Evolutionary conservation across 495 filamentous ascomycete genomes (phyloP).

Genomic region (Amniculicola lignicola): DNA sequence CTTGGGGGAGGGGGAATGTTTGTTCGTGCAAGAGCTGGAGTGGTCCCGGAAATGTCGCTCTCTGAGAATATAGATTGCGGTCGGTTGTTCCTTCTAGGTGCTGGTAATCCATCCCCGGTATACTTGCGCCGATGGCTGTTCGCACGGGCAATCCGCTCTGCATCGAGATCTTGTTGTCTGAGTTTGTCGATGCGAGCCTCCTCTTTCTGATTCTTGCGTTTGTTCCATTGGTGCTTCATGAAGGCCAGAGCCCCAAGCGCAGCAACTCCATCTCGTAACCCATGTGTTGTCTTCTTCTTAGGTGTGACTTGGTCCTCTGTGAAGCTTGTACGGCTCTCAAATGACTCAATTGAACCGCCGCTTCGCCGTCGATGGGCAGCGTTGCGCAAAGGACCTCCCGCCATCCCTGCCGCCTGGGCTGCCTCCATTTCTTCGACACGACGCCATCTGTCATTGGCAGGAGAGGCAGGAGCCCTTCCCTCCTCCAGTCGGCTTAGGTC

Average conservation of each 20-base stretch:
- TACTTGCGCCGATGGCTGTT: slow-evolving; percentile 49
- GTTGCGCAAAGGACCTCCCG: slow-evolving; percentile 26
- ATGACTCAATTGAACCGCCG: slow-evolving; percentile 41
- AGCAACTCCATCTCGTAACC: slow-evolving; percentile 60
- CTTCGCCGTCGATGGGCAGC: slow-evolving; percentile 38
- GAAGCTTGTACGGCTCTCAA: slow-evolving; percentile 36
- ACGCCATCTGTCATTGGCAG: slow-evolving; percentile 40
- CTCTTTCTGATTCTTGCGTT: slow-evolving; percentile 59
- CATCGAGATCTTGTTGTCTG: slow-evolving; percentile 54
- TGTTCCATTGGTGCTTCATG: slow-evolving; percentile 62
- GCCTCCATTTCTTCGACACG: slow-evolving; percentile 42
- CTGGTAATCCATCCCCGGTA: slow-evolving; percentile 33
- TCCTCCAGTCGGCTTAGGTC: slow-evolving; percentile 44
- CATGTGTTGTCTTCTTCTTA: slow-evolving; percentile 49
- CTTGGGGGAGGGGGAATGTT: slow-evolving; percentile 32
- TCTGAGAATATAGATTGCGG: slow-evolving; percentile 24
- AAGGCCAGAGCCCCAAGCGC: slow-evolving; percentile 65
- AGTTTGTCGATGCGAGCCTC: slow-evolving; percentile 62
- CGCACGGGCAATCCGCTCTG: slow-evolving; percentile 56
- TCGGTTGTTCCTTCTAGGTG: slow-evolving; percentile 14
- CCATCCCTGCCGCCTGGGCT: slow-evolving; percentile 35
- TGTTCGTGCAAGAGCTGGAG: slow-evolving; percentile 36
- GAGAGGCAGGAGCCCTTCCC: slow-evolving; percentile 41
- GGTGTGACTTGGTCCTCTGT: slow-evolving; percentile 17
- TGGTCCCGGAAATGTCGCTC: slow-evolving; percentile 36